Percentiles rank a stretch among this genome's conserved stretches.
These are phyloP conservation scores for Acanthamoeba comandoni DNA, from an alignment of 208 protist species.

Conservation along the genomic window DNA sequence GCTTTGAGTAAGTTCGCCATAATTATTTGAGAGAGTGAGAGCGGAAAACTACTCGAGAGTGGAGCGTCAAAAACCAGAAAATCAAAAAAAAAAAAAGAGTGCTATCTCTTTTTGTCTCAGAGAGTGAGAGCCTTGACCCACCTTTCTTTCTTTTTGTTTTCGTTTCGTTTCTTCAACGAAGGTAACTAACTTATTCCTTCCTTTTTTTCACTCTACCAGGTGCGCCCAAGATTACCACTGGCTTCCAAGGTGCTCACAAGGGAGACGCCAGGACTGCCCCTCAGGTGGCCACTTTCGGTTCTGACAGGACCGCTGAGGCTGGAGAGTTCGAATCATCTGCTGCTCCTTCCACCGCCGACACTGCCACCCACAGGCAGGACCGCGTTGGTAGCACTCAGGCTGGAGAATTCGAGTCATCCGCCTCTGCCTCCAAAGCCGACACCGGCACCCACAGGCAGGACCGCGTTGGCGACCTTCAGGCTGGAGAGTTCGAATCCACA, in stretches of 20 bases:
- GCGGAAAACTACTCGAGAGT: no score
- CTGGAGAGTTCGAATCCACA: conserved; percentile 61
- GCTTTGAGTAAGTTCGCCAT: conserved; percentile 30
- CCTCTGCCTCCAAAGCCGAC: conserved; percentile 43
- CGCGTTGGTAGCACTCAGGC: conserved; percentile 47
- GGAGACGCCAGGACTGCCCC: conserved; percentile 64
- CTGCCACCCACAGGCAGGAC: conserved; percentile 43
- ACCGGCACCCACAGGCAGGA: conserved; percentile 52
- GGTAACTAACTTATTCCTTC: background rate
- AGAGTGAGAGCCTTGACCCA: background rate
- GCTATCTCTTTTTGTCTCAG: background rate
- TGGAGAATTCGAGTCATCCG: conserved; percentile 58
- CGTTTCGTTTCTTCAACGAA: background rate
- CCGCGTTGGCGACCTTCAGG: conserved; percentile 68
- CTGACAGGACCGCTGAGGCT: conserved; percentile 63
- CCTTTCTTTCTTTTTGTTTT: background rate
- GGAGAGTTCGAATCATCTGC: conserved; percentile 66
- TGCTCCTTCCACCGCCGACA: conserved; percentile 69
- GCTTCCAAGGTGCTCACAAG: conserved; percentile 68
- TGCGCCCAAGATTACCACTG: conserved; percentile 58
- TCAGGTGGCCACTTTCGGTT: conserved; percentile 62
- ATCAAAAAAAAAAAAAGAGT: conserved; percentile 19
- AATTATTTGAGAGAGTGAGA: background rate
- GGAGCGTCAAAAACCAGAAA: background rate
- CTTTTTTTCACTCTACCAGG: conserved; percentile 7